A percentile compares a stretch with the other conserved stretches of the same genome.
These are phyloP conservation scores for Jatropha multifida DNA, from an alignment of 441 rosid species.

Conservation along the genomic window DNA sequence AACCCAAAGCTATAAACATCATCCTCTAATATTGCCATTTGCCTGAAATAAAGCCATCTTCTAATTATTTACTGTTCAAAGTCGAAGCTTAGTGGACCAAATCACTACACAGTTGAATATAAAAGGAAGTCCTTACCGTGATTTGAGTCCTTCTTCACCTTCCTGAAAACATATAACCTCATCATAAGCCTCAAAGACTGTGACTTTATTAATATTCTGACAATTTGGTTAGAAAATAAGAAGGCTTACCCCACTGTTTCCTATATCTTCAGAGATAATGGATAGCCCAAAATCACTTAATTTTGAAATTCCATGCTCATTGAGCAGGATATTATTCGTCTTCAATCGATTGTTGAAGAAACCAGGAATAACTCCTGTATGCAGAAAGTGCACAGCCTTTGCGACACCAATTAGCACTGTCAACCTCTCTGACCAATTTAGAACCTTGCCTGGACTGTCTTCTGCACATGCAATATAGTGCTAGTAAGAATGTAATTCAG, in stretches of 20 bases:
- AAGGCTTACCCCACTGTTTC: conserved; percentile 42
- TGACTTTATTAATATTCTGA: conserved; percentile 6
- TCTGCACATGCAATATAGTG: conserved; percentile 32
- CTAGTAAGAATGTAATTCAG: conserved; percentile 3
- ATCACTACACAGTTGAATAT: neutral
- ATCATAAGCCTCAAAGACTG: conserved; percentile 10
- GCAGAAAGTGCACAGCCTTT: conserved; percentile 79
- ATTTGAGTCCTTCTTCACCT: conserved; percentile 32
- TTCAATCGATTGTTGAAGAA: conserved; percentile 72
- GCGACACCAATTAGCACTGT: conserved; percentile 58
- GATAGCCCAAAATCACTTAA: conserved; percentile 76
- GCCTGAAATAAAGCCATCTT: conserved; percentile 31
- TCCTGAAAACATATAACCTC: conserved; percentile 31
- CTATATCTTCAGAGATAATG: conserved; percentile 58
- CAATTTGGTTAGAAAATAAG: conserved; percentile 6
- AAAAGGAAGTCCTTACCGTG: conserved; percentile 34
- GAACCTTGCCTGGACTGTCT: conserved; percentile 34
- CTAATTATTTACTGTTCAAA: neutral
- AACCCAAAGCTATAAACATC: conserved; percentile 55
- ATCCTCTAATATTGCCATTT: conserved; percentile 46
- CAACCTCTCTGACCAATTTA: conserved; percentile 77
- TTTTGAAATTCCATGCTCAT: conserved; percentile 63
- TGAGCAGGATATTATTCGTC: conserved; percentile 62
- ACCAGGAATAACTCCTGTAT: conserved; percentile 86
- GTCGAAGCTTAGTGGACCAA: neutral